These are phyloP conservation scores for Hura crepitans DNA, from an alignment of 441 rosid genomes.

Conservation along the genomic window DNA sequence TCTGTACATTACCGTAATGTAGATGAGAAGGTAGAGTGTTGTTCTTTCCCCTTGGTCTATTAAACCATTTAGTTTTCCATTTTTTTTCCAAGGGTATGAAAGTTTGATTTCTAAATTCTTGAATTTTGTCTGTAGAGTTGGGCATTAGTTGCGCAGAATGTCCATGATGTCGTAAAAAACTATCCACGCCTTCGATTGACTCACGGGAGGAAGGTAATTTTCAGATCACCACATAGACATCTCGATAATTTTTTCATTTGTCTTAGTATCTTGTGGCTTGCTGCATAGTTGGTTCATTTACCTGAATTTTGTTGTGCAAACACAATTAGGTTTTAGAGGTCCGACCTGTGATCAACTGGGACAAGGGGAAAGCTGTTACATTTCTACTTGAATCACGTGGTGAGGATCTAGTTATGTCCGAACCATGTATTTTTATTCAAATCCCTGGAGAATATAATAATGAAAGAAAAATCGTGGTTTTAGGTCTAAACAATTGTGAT, in stretches of 20 bases:
- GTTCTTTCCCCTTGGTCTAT: neutral
- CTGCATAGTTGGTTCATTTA: neutral
- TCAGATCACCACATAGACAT: slow-evolving; percentile 4
- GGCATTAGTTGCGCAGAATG: slow-evolving; percentile 57
- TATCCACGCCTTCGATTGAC: slow-evolving; percentile 70
- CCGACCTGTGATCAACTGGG: slow-evolving; percentile 90
- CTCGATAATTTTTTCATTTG: neutral
- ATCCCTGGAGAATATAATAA: neutral
- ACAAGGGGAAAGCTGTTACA: slow-evolving; percentile 90
- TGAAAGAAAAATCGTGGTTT: neutral
- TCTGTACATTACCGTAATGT: slow-evolving; percentile 96
- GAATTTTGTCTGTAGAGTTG: slow-evolving; percentile 51
- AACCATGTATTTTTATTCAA: neutral
- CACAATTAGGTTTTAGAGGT: slow-evolving; percentile 70
- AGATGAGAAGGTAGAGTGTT: slow-evolving; percentile 54
- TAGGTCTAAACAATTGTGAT: slow-evolving; percentile 64
- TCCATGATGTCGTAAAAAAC: slow-evolving; percentile 47
- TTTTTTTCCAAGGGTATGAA: neutral
- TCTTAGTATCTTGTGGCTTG: neutral
- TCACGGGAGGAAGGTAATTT: slow-evolving; percentile 84
- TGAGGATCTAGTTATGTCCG: slow-evolving; percentile 23
- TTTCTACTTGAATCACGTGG: slow-evolving; percentile 95
- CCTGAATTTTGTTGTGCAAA: neutral
- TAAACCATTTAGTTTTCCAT: neutral
- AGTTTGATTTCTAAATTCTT: slow-evolving; percentile 6